Evolutionary conservation across 139 green algal species (phyloP), one percentile per base, ranked within the genome.

Genomic region (Chlamydomonas urium): DNA sequence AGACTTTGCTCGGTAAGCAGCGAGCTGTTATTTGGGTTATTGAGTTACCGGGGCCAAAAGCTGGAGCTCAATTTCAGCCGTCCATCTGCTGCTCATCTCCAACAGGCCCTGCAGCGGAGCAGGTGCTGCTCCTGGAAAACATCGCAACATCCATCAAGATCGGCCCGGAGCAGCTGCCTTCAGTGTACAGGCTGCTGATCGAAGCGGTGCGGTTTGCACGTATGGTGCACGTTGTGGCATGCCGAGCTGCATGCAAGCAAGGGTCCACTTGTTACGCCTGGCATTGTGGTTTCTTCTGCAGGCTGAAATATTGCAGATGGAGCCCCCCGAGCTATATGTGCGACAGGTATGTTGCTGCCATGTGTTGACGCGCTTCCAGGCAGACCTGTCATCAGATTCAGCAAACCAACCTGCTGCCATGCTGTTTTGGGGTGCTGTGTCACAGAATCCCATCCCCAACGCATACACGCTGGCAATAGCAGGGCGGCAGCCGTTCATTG

Each of bases 391-490:
- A n/a, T n/a, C n/a, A n/a, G n/a, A n/a, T n/a, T n/a, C n/a, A n/a
- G n/a, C n/a, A n/a, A n/a, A n/a, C n/a, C n/a, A n/a, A n/a, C n/a
- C n/a, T n/a, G n/a, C n/a, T n/a, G n/a, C n/a, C n/a, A n/a, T n/a
- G n/a, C n/a, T n/a, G n/a, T n/a, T n/a, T n/a, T n/a, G n/a, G n/a
- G n/a, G n/a, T n/a, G n/a, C n/a, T n/a, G n/a, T n/a, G n/a, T n/a
- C n/a, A n/a, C 88, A 97, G 83, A 89, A 89, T 57, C 87, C 93
- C 4, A 38, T 82, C 3, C 93, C 94, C 21, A 98, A 98, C 75
- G 94, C 94, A 1, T 98, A 98, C 83, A 98, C 94, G 17, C 83
- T 98, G 8, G 94, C 94, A 38, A 93, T 98, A 47, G 75, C 82
- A 0, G 94, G 94, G 0, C 82, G 86, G 37, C 86, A 90, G 78